Conservation (phyloP, 257 asterid species). For the Solanum sitiens region DNA sequence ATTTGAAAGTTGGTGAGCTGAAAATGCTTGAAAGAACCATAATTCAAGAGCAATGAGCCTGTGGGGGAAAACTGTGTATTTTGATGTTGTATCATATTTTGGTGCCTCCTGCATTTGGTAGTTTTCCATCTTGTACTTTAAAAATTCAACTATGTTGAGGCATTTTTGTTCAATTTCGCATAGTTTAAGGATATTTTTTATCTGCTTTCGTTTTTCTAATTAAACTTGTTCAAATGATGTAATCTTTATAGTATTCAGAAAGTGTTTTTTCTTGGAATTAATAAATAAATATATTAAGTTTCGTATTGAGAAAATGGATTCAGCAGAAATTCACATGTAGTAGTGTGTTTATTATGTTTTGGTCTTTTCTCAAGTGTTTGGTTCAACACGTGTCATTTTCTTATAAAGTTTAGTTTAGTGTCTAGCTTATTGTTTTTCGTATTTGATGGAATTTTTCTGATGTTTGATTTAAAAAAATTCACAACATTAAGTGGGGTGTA, state of each 20-base stretch:
- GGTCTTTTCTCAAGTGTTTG: neutral
- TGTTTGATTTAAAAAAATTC: neutral
- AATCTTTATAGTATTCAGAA: neutral
- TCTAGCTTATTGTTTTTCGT: neutral
- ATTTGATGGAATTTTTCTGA: neutral
- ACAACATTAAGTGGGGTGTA: neutral
- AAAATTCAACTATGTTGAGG: neutral
- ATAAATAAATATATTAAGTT: neutral
- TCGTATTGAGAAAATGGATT: too few relatives aligned
- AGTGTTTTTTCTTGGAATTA: neutral
- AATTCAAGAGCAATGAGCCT: neutral
- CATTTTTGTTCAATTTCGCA: neutral
- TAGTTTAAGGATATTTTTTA: neutral
- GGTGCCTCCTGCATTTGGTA: neutral
- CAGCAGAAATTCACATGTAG: neutral
- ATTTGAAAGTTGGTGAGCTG: neutral
- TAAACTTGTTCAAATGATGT: neutral
- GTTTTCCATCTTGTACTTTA: neutral
- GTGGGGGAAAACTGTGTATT: neutral
- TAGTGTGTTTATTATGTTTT: neutral
- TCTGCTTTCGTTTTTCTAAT: neutral
- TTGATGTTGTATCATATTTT: neutral
- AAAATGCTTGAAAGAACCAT: neutral
- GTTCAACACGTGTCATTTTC: neutral
- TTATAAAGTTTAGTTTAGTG: neutral